Conservation (phyloP, 805 yeast genomes). For the Tetrapisispora phaffii region DNA sequence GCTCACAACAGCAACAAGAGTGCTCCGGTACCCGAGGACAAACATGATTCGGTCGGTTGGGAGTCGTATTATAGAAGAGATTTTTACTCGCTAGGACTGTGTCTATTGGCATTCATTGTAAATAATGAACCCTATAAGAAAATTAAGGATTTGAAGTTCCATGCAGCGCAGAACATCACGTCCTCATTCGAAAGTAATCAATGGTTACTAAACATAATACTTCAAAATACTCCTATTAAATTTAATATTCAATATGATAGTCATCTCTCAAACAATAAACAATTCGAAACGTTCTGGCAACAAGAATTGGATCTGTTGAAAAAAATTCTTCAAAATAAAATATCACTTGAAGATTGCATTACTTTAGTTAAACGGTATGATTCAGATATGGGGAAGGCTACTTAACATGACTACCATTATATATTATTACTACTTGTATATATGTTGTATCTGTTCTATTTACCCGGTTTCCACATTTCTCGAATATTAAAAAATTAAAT, state of each 20-base stretch:
- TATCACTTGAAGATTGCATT: background rate
- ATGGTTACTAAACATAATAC: conserved; percentile 15
- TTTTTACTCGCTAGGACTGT: conserved; percentile 14
- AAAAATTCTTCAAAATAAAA: conserved; percentile 1
- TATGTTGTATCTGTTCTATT: too few species aligned
- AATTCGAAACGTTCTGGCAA: background rate
- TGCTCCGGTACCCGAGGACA: background rate
- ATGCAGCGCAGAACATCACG: background rate
- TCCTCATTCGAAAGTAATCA: conserved; percentile 13
- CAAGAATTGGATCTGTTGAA: background rate
- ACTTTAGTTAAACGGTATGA: background rate
- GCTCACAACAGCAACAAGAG: background rate
- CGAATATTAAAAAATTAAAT: background rate
- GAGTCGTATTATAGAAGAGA: conserved; percentile 7
- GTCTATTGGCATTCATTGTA: conserved; percentile 12
- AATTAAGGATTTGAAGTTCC: conserved; percentile 7
- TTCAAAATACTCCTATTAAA: conserved; percentile 13
- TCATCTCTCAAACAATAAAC: background rate
- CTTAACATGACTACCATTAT: too few species aligned
- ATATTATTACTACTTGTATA: too few species aligned
- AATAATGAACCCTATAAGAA: conserved; percentile 13
- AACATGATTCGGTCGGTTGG: background rate
- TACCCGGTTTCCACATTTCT: background rate
- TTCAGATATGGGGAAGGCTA: too few species aligned
- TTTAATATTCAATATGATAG: conserved; percentile 8